These are phyloP conservation scores for Paramyrothecium roridum DNA, from an alignment of 2,329 filamentous ascomycete genomes.

Conservation along the genomic window DNA sequence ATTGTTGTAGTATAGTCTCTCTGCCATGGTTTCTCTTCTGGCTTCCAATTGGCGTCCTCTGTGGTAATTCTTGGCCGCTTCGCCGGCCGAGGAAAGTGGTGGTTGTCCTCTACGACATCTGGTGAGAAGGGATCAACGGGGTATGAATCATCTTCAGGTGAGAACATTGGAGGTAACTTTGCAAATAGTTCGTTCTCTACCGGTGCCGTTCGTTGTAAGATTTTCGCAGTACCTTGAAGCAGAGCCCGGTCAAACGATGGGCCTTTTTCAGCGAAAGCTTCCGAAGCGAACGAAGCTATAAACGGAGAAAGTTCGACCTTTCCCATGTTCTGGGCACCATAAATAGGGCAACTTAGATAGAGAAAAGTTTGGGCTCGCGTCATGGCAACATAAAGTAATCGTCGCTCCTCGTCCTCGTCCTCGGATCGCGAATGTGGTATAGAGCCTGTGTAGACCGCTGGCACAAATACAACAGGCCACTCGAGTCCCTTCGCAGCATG, in stretches of 20 bases:
- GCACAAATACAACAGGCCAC: conserved; percentile 94
- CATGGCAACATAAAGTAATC: conserved; percentile 94
- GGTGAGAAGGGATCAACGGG: conserved; percentile 55
- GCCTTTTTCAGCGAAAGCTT: conserved; percentile 55
- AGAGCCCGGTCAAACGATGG: conserved; percentile 64
- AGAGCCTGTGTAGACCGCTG: conserved; percentile 82
- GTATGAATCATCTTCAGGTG: conserved; percentile 64
- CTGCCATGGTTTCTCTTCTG: conserved; percentile 31
- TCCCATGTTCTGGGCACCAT: conserved; percentile 57
- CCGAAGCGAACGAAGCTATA: conserved; percentile 46
- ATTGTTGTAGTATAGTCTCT: conserved; percentile 58
- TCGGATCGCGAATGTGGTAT: conserved; percentile 88
- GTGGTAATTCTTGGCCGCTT: conserved; percentile 25
- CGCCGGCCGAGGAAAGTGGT: conserved; percentile 15
- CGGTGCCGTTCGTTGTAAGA: conserved; percentile 64
- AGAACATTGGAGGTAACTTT: conserved; percentile 49
- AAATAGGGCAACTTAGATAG: conserved; percentile 78
- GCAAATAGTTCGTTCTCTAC: conserved; percentile 51
- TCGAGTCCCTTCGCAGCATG: conserved; percentile 95
- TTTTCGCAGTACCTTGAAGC: conserved; percentile 66
- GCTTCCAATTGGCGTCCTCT: conserved; percentile 8
- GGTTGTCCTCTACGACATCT: conserved; percentile 11
- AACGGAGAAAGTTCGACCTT: conserved; percentile 70
- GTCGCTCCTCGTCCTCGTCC: conserved; percentile 81
- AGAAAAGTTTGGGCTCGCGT: conserved; percentile 84